Base-by-base conservation (phyloP, 495 filamentous ascomycete genomes). In the Rostrohypoxylon terebratum region DNA sequence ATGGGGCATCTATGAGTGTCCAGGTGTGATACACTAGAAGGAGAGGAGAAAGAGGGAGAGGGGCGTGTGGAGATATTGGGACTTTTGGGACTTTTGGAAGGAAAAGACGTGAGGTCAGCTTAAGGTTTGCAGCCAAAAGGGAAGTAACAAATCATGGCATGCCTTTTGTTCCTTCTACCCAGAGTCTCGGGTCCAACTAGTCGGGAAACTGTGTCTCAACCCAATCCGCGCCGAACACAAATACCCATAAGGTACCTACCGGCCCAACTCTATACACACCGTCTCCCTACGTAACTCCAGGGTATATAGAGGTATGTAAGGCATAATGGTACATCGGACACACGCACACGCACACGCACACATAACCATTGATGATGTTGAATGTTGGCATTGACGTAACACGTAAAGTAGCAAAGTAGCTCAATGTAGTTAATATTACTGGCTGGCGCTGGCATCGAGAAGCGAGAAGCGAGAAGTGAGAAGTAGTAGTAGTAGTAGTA, bases 61-160 rank as follows among this genome's bases (percentile, higher is more conserved):
- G 59, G 59, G 71, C 51, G 66, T 71, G 74, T 59, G 72, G 73
- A 75, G 72, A 80, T 72, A 68, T 59, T 59, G 34, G 69, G 66
- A 59, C 21, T 28, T 28, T 28, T 28, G 28, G 28, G 28, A 28
- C 28, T 28, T 28, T 28, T 28, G 28, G 28, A 28, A 28, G 28
- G 44, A 57, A 48, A 62, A 59, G 66, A 58, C 70, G 59, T 70
- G 75, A 73, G 69, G 73, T 72, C 71, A 78, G 74, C 71, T 78
- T 78, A 78, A 78, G 69, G 76, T 78, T 78, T 78, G 67, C 71
- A 61, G 65, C 71, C 71, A 74, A 71, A 71, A 69, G 67, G 44
- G 54, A 69, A 68, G 68, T 65, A 78, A 64, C 76, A 75, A 78
- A 78, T 78, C 76, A 78, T 66, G 72, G 72, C 59, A 63, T 71